Evolutionary conservation across 2,329 filamentous ascomycete species (phyloP).

Genomic region (Colletotrichum incanum): DNA sequence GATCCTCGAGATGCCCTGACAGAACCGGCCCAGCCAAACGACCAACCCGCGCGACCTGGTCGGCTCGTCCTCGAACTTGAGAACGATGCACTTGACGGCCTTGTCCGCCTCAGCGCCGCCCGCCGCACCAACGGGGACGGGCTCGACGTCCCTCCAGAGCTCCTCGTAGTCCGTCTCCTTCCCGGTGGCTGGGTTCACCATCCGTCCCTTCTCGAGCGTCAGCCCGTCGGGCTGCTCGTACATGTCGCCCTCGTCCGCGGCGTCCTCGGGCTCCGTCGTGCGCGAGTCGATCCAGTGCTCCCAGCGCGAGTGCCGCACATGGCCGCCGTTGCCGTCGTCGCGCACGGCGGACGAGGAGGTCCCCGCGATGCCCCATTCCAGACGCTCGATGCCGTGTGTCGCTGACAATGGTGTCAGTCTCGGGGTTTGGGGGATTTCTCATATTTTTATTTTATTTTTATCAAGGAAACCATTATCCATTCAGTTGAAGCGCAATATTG

Average conservation of each 20-base stretch:
- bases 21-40: conserved; percentile 67
- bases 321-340: conserved; percentile 47
- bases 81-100: conserved; percentile 54
- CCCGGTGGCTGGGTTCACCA: conserved; percentile 72
- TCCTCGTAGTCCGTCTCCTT: conserved; percentile 74
- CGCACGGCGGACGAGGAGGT: conserved; percentile 58
- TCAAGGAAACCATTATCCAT: no score
- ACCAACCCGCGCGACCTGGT: conserved; percentile 63
- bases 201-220: conserved; percentile 71
- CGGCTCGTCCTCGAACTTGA: conserved; percentile 55
- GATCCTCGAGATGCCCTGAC: conserved; percentile 69
- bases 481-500: no score
- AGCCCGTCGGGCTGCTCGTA: conserved; percentile 58
- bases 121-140: conserved; percentile 27
- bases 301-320: conserved; percentile 62
- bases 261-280: conserved; percentile 54
- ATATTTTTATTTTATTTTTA: no score
- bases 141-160: conserved; percentile 70
- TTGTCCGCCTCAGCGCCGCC: conserved; percentile 42
- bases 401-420: conserved; percentile 13
- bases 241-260: conserved; percentile 72
- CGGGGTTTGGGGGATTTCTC: no score
- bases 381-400: conserved; percentile 46
- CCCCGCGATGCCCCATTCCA: conserved; percentile 79
- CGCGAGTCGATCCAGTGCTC: conserved; percentile 74